A percentile compares a stretch with the other conserved stretches of the same genome.
These are phyloP conservation scores for Puccinia horiana DNA, from an alignment of 1,284 basidiomycete genomes.

Conservation along the genomic window DNA sequence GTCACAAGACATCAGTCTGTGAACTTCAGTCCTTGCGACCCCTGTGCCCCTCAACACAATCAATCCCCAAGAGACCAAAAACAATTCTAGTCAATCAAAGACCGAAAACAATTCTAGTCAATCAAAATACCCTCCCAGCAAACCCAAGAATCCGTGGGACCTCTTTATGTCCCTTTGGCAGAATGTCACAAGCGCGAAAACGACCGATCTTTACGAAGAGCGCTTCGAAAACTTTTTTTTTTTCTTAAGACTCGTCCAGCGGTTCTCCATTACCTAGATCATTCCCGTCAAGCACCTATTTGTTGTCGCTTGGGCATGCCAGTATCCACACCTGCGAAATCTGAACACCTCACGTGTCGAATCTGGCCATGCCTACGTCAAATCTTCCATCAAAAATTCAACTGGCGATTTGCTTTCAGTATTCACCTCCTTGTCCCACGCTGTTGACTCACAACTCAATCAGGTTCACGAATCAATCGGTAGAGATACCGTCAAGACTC, in stretches of 20 bases:
- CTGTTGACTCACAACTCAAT: neutral
- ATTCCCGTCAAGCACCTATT: neutral
- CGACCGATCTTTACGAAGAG: neutral
- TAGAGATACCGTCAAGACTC: neutral
- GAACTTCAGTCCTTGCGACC: too few relatives aligned
- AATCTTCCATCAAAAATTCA: neutral
- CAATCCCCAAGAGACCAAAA: too few relatives aligned
- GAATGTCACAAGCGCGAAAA: neutral
- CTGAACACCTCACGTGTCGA: neutral
- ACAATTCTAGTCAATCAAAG: too few relatives aligned
- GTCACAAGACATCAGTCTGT: too few relatives aligned
- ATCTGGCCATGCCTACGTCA: slow-evolving; percentile 1
- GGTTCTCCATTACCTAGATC: neutral
- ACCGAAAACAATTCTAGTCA: too few relatives aligned
- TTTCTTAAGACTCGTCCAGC: neutral
- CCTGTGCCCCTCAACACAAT: too few relatives aligned
- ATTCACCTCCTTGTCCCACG: neutral
- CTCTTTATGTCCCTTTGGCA: neutral
- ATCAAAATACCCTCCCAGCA: too few relatives aligned
- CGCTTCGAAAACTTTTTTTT: neutral
- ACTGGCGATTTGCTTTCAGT: neutral
- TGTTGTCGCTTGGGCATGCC: too few relatives aligned
- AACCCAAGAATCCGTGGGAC: neutral
- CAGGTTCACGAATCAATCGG: neutral
- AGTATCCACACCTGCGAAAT: too few relatives aligned